These are phyloP conservation scores for Poronia punctata DNA, from an alignment of 495 filamentous ascomycete genomes.

Conservation along the genomic window DNA sequence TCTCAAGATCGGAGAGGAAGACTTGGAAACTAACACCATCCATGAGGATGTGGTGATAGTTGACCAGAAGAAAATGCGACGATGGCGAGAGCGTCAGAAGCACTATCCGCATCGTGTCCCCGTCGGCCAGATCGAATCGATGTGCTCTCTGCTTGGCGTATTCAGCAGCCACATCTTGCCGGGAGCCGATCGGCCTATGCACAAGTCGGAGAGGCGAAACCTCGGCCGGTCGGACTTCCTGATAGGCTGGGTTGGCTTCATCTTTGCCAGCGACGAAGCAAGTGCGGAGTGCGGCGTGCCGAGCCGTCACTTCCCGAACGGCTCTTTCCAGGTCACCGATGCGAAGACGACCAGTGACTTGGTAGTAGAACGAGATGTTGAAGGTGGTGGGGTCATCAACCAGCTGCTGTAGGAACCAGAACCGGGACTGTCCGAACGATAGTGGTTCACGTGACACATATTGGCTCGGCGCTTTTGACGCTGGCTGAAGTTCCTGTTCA, in stretches of 20 bases:
- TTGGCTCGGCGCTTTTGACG: too few species aligned
- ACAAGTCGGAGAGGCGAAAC: neutral
- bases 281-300: slow-evolving; percentile 42
- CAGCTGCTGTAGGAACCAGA: slow-evolving; percentile 36
- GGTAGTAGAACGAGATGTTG: slow-evolving; percentile 27
- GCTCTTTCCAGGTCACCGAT: slow-evolving; percentile 25
- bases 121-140: slow-evolving; percentile 1
- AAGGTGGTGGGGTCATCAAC: slow-evolving; percentile 27
- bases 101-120: slow-evolving; percentile 1
- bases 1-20: slow-evolving; percentile 27
- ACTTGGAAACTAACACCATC: slow-evolving; percentile 9
- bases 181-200: neutral
- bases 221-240: neutral
- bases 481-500: too few species aligned
- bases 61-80: slow-evolving; percentile 6
- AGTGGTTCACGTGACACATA: slow-evolving; percentile 12
- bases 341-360: slow-evolving; percentile 25
- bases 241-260: neutral
- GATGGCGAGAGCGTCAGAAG: slow-evolving; percentile 13
- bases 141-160: neutral
- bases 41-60: slow-evolving; percentile 13
- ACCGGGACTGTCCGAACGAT: slow-evolving; percentile 34
- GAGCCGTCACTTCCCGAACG: slow-evolving; percentile 17
- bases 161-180: neutral
- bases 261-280: slow-evolving; percentile 5